phyloP scores from a whole-genome alignment of 2,329 filamentous ascomycete species.

The Nothopassalora personata region DNA sequence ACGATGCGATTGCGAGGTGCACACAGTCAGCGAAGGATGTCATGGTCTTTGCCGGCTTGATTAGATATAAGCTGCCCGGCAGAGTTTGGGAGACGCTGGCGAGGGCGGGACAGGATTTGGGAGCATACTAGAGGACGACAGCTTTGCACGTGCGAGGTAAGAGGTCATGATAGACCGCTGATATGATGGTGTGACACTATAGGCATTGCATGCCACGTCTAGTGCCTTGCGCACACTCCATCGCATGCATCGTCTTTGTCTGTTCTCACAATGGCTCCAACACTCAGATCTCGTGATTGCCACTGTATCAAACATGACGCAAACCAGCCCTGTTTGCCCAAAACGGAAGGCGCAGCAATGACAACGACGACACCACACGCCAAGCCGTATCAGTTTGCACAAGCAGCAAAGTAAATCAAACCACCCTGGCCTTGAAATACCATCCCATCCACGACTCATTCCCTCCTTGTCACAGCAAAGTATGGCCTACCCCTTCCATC shows the following conservation, averaged over 20 bases:
- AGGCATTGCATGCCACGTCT: not conserved
- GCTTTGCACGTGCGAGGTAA: not conserved
- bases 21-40: conserved; percentile 80
- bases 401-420: not conserved
- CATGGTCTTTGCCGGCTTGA: conserved; percentile 88
- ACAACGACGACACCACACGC: not conserved
- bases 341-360: not conserved
- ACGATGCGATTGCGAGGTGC: conserved; percentile 61
- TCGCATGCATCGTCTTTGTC: not conserved
- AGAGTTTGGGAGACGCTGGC: conserved; percentile 84
- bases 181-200: not conserved
- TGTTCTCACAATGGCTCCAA: not conserved
- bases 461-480: not conserved
- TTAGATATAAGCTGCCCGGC: conserved; percentile 83
- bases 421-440: not conserved
- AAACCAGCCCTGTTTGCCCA: conserved; percentile 4
- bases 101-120: conserved; percentile 64
- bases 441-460: not conserved
- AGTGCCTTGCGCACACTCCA: not conserved
- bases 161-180: not conserved
- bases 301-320: conserved; percentile 1
- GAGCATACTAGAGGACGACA: conserved; percentile 27
- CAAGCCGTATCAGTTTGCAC: not conserved
- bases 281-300: not conserved
- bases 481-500: conserved; percentile 18